These are phyloP conservation scores for Geosmithia morbida DNA, from an alignment of 2,329 filamentous ascomycete genomes.

Conservation along the genomic window DNA sequence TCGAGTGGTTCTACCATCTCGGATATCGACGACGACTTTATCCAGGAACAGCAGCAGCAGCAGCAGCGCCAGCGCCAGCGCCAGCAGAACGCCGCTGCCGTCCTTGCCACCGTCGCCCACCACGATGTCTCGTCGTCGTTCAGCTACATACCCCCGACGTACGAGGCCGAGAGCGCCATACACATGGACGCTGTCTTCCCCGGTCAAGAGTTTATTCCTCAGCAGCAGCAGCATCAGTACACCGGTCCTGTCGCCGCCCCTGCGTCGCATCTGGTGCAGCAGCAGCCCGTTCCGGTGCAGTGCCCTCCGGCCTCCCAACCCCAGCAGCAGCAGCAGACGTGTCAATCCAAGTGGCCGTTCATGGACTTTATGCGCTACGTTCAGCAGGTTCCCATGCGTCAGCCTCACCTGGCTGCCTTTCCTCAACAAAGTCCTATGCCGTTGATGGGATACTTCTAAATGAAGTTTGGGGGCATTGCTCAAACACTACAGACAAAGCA, in stretches of 20 bases:
- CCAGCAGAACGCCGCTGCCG: neutral
- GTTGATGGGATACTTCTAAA: too few species aligned
- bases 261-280: constrained; percentile 7
- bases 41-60: constrained; percentile 25
- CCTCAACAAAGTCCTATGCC: constrained; percentile 34
- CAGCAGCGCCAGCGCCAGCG: too few species aligned
- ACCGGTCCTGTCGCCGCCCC: constrained; percentile 19
- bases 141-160: constrained; percentile 26
- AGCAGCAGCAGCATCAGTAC: constrained; percentile 20
- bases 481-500: too few species aligned
- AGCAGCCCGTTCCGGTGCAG: constrained; percentile 12
- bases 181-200: constrained; percentile 23
- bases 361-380: constrained; percentile 39
- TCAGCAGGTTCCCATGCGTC: constrained; percentile 30
- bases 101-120: neutral
- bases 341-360: constrained; percentile 31
- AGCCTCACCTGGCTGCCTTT: constrained; percentile 30
- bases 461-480: too few species aligned
- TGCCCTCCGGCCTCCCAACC: neutral
- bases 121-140: constrained; percentile 9
- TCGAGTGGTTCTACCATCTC: constrained; percentile 39
- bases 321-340: constrained; percentile 13
- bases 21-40: constrained; percentile 32
- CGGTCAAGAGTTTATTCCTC: constrained; percentile 27
- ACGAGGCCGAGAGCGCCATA: constrained; percentile 29